Conservation (phyloP, 2,329 filamentous ascomycete genomes). For the Laburnicola sp. region DNA sequence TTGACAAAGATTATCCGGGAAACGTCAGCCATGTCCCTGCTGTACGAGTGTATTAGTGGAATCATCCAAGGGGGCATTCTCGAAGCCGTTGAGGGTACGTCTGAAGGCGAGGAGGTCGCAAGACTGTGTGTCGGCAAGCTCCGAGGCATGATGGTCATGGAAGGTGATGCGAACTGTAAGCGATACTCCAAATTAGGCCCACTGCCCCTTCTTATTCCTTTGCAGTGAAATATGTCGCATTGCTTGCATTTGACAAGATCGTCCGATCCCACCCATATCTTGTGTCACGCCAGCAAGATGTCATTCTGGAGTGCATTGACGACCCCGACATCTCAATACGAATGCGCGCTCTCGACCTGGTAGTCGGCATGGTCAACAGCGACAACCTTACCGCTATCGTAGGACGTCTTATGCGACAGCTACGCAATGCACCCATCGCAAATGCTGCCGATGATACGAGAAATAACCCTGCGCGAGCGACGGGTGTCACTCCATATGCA, state of each 20-base stretch:
- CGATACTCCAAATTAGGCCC: conserved; percentile 20
- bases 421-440: conserved; percentile 66
- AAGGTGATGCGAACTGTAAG: conserved; percentile 90
- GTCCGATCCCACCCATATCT: conserved; percentile 84
- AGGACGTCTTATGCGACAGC: conserved; percentile 81
- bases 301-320: conserved; percentile 94
- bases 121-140: conserved; percentile 90
- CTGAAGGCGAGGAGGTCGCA: conserved; percentile 88
- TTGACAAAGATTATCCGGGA: conserved; percentile 91
- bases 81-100: conserved; percentile 75
- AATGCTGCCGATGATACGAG: conserved; percentile 51
- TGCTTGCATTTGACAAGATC: conserved; percentile 94
- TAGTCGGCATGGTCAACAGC: conserved; percentile 88
- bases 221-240: conserved; percentile 91
- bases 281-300: conserved; percentile 90
- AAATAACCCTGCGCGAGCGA: conserved; percentile 51
- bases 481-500: conserved; percentile 53
- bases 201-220: conserved; percentile 18
- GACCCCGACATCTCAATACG: conserved; percentile 95
- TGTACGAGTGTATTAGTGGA: conserved; percentile 98
- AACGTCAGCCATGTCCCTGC: conserved; percentile 93
- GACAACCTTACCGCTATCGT: conserved; percentile 86
- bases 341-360: conserved; percentile 86
- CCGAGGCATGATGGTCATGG: conserved; percentile 88
- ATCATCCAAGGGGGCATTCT: conserved; percentile 97